Evolutionary conservation across 2,329 filamentous ascomycete species (phyloP).

Genomic region (Curvularia sp.): DNA sequence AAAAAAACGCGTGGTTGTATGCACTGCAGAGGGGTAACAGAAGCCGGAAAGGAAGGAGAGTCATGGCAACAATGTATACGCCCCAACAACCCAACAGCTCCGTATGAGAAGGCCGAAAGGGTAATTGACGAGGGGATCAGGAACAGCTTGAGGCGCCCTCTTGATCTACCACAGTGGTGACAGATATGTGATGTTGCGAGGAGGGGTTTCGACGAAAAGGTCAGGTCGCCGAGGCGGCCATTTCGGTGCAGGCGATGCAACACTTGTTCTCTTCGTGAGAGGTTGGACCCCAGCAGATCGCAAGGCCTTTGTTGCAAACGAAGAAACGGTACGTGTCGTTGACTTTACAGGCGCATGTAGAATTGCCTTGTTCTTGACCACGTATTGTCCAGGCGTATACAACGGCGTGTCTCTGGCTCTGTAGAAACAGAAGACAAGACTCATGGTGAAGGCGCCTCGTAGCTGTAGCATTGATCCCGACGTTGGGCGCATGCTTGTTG

Average conservation of each 20-base stretch:
- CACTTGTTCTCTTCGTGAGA: neutral
- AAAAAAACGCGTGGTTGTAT: neutral
- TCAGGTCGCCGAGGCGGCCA: neutral
- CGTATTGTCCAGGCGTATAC: neutral
- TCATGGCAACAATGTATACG: too few relatives aligned
- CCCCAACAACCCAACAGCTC: too few relatives aligned
- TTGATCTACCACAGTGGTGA: neutral
- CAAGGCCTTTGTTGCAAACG: neutral
- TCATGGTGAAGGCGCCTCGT: neutral
- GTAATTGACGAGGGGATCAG: too few relatives aligned
- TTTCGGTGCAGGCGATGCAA: neutral
- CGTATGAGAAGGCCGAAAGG: too few relatives aligned
- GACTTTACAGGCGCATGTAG: neutral
- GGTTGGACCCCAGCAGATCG: neutral
- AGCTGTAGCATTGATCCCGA: neutral
- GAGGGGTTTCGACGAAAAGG: neutral
- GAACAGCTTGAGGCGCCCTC: too few relatives aligned
- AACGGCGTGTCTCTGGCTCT: neutral
- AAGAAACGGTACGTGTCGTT: neutral
- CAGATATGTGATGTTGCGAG: neutral
- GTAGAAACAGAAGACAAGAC: neutral
- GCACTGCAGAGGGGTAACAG: too few relatives aligned
- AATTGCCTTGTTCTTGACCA: neutral
- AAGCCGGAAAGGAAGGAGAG: too few relatives aligned
- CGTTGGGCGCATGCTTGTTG: neutral